Conservation (phyloP, 163 green algal genomes). For the Smithsoniella earleae region DNA sequence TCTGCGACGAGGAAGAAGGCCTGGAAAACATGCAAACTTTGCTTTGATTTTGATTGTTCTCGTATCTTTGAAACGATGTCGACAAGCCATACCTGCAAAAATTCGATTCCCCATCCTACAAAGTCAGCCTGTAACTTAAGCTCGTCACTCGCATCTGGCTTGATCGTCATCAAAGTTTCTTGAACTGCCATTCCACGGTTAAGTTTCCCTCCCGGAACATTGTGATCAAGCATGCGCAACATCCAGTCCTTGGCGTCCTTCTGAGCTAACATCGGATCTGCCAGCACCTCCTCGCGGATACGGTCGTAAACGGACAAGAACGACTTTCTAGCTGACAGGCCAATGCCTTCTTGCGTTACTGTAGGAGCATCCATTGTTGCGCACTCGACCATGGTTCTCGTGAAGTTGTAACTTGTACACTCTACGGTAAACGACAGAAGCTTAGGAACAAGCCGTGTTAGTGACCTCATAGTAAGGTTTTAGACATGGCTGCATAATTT, state of each 20-base stretch:
- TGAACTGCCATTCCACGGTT: slow-evolving; percentile 95
- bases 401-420: too few relatives aligned
- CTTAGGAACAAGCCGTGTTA: too few relatives aligned
- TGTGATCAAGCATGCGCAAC: slow-evolving; percentile 83
- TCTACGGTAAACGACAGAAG: too few relatives aligned
- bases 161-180: slow-evolving; percentile 63
- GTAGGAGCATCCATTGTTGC: too few relatives aligned
- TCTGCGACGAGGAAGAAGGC: slow-evolving; percentile 98
- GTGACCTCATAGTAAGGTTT: too few relatives aligned
- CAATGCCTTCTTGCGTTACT: too few relatives aligned
- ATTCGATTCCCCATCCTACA: neutral
- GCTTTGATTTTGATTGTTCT: neutral
- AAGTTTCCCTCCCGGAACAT: slow-evolving; percentile 87
- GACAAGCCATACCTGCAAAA: neutral
- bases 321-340: neutral
- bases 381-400: too few relatives aligned
- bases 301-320: slow-evolving; percentile 28
- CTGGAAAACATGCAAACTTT: slow-evolving; percentile 50
- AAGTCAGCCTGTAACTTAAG: neutral
- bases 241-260: slow-evolving; percentile 32
- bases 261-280: neutral
- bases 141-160: slow-evolving; percentile 36
- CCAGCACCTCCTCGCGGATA: slow-evolving; percentile 30
- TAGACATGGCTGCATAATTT: too few relatives aligned
- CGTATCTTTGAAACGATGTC: neutral